Percentiles rank a stretch among this genome's conserved stretches.
These are phyloP conservation scores for Neurospora africana DNA, from an alignment of 495 filamentous ascomycete species.

Conservation along the genomic window DNA sequence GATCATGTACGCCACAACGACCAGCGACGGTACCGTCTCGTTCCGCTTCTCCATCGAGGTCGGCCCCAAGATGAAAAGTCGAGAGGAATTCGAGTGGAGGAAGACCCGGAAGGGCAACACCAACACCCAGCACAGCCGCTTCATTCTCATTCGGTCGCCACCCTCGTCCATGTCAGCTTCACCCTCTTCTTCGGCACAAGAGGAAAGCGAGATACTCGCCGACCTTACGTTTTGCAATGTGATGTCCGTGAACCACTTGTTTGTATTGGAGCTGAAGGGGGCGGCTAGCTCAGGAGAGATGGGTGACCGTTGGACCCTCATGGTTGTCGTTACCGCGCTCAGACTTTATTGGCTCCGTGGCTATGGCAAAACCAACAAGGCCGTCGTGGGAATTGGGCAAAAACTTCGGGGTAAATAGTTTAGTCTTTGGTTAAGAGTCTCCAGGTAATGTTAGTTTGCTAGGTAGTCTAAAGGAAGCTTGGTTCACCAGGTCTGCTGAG, in stretches of 20 bases:
- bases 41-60: conserved; percentile 7
- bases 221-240: conserved; percentile 1
- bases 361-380: conserved; percentile 7
- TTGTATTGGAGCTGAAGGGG: conserved; percentile 7
- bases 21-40: neutral
- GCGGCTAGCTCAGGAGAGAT: conserved; percentile 3
- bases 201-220: conserved; percentile 1
- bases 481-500: no score
- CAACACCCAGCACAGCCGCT: neutral
- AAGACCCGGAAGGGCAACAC: neutral
- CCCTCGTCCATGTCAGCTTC: neutral
- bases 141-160: neutral
- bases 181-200: neutral
- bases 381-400: neutral
- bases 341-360: conserved; percentile 2
- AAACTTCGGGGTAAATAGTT: neutral
- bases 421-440: neutral
- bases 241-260: conserved; percentile 1
- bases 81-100: conserved; percentile 11
- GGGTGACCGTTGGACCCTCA: conserved; percentile 10
- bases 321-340: conserved; percentile 7
- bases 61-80: neutral
- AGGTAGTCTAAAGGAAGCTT: no score
- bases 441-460: neutral
- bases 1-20: neutral